These are phyloP conservation scores for Didymella segeticola DNA, from an alignment of 2,329 filamentous ascomycete species.

Conservation along the genomic window DNA sequence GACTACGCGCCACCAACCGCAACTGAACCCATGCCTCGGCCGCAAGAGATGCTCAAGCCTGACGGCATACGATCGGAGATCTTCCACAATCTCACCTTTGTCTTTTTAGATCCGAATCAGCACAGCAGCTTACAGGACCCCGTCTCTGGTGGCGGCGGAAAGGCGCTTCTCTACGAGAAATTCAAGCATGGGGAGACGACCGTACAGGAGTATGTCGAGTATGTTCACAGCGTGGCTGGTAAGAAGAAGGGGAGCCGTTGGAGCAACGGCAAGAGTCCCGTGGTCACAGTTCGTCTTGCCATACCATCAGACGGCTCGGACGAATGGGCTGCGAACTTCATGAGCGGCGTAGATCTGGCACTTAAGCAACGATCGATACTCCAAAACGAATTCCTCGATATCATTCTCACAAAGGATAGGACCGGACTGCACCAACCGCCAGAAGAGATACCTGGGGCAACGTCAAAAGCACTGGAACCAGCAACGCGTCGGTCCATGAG, in stretches of 20 bases:
- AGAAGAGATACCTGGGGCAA: slow-evolving; percentile 43
- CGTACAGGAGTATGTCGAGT: slow-evolving; percentile 77
- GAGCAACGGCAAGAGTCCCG: slow-evolving; percentile 70
- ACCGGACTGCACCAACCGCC: slow-evolving; percentile 73
- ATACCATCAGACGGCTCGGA: slow-evolving; percentile 52
- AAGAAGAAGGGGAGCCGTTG: slow-evolving; percentile 73
- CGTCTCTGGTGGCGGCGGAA: slow-evolving; percentile 81
- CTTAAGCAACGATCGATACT: slow-evolving; percentile 84
- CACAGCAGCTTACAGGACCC: slow-evolving; percentile 76
- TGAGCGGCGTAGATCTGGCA: slow-evolving; percentile 71
- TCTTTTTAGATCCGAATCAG: slow-evolving; percentile 81
- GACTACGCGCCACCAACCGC: slow-evolving; percentile 76
- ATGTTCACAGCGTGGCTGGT: slow-evolving; percentile 76
- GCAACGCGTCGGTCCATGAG: slow-evolving; percentile 22
- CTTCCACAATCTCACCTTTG: slow-evolving; percentile 86
- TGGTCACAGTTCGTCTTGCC: slow-evolving; percentile 78
- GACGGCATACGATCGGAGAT: slow-evolving; percentile 70
- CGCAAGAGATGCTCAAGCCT: slow-evolving; percentile 74
- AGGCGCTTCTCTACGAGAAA: slow-evolving; percentile 70
- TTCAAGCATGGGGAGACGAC: slow-evolving; percentile 69
- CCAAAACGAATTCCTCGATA: slow-evolving; percentile 90
- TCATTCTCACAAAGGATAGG: slow-evolving; percentile 82
- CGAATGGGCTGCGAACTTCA: slow-evolving; percentile 74
- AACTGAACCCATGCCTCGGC: slow-evolving; percentile 74
- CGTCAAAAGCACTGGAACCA: slow-evolving; percentile 27